Base-by-base conservation (phyloP, 1,284 basidiomycete species). In the Leccinum insolens region DNA sequence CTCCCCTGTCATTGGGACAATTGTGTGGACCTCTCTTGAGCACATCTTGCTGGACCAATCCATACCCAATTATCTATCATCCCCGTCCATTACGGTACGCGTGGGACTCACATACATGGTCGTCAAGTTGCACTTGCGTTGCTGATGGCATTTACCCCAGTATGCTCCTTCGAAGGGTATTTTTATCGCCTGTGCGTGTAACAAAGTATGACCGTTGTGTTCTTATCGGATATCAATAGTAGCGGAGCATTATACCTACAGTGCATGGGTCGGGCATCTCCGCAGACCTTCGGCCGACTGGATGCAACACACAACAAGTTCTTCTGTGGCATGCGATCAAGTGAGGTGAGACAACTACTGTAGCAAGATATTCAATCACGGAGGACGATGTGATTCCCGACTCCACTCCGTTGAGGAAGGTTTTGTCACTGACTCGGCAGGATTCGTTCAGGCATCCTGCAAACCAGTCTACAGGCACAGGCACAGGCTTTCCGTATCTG, bases 291-390 rank as follows among this genome's bases (percentile, higher is more conserved):
- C 28, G 12, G 7, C 39, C 34, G 64, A 31, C 11, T 7, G 20
- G 25, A 28, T 20, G 65, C 3, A 20, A 37, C 20, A 41, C 7
- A 17, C 25, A 41, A 60, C 65, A n/a, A 37, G 39, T 15, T n/a
- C 25, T 58, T 39, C 34, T 61, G 49, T 15, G 25, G 60, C 67
- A 70, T 41, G 17, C n/a, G 17, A 52, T 9, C 41, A 61, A 55
- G 20, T 37, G 11, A 55, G 22, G 25, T 22, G 37, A 17, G 15
- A 52, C 11, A 49, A 8, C 49, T 20, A 7, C 49, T 20, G 11
- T 37, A 61, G 17, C 3, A 34, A 39, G 52, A 59, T 25, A 20
- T 20, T 17, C 12, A 37, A 22, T 7, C 17, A 17, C 52, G 3
- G 34, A 61, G 12, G 37, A 25, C 1, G 12, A 5, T 15, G 28